Evolutionary conservation across 495 filamentous ascomycete species (phyloP).

Genomic region (Penicillium ochrochloron): DNA sequence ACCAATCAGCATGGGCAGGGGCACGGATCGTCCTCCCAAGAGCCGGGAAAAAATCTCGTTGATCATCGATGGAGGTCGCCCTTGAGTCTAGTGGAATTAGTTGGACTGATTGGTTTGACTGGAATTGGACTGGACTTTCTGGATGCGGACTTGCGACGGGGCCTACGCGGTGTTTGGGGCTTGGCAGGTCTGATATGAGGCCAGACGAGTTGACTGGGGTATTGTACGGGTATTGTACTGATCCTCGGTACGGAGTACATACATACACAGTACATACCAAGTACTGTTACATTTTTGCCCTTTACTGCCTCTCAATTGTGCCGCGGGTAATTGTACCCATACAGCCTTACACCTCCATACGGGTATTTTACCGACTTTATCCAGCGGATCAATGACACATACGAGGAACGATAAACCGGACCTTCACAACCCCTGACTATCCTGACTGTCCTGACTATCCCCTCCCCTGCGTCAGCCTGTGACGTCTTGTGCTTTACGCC

Average conservation of each 20-base stretch:
- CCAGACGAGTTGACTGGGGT: not conserved
- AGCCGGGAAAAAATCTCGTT: constrained; percentile 12
- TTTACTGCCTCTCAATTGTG: not conserved
- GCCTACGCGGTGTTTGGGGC: constrained; percentile 19
- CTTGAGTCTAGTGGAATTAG: not conserved
- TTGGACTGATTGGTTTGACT: not conserved
- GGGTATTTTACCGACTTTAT: constrained; percentile 17
- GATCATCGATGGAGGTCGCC: constrained; percentile 11
- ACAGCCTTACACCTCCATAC: not conserved
- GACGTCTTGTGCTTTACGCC: constrained; percentile 30
- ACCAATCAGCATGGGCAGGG: constrained; percentile 25
- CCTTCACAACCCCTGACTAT: constrained; percentile 35
- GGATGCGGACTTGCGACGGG: constrained; percentile 5
- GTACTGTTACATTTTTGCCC: not conserved
- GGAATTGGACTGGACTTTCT: not conserved
- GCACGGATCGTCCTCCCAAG: constrained; percentile 32
- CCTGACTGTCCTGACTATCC: constrained; percentile 37
- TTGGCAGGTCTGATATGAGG: constrained; percentile 15
- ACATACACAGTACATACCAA: constrained; percentile 4
- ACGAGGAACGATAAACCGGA: not conserved
- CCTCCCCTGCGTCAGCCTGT: constrained; percentile 34
- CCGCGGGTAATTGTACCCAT: not conserved
- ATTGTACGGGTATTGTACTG: not conserved
- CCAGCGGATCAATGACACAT: not conserved
- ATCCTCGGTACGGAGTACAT: not conserved